A percentile compares a stretch with the other conserved stretches of the same genome.
Evolutionary conservation across 2,329 filamentous ascomycete genomes (phyloP).

Genomic region (Zasmidium citrigriseum): DNA sequence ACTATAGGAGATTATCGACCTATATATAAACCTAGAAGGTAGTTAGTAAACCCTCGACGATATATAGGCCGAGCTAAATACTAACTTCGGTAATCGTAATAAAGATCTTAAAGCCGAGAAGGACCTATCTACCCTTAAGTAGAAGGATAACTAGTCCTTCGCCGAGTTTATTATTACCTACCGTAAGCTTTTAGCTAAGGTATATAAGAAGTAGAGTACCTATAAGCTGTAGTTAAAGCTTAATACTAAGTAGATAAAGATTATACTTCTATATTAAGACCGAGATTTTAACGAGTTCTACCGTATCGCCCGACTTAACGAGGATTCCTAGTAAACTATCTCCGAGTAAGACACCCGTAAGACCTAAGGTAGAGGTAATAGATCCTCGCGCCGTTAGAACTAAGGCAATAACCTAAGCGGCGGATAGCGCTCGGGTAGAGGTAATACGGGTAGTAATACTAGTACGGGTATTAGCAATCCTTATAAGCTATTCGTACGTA

Average conservation of each 20-base stretch:
- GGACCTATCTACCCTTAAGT: no score
- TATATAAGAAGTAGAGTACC: background rate
- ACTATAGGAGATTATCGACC: no score
- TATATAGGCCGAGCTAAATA: no score
- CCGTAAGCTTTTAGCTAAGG: background rate
- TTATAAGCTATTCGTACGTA: background rate
- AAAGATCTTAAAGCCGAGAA: no score
- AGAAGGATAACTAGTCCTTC: background rate
- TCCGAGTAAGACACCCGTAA: background rate
- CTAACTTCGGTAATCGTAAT: no score
- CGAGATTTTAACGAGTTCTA: background rate
- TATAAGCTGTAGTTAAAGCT: background rate
- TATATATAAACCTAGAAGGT: no score
- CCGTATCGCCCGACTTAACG: no score
- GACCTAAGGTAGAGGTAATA: background rate
- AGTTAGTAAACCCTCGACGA: no score
- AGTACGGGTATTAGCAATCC: background rate
- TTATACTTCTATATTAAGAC: background rate
- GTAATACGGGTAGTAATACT: background rate
- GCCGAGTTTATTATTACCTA: background rate
- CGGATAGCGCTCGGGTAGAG: background rate
- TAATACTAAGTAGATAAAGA: background rate
- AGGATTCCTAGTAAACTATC: background rate
- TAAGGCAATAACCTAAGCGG: background rate
- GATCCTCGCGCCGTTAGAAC: background rate